Conservation (phyloP, 2,329 filamentous ascomycete genomes). For the Periconia macrospinosa region DNA sequence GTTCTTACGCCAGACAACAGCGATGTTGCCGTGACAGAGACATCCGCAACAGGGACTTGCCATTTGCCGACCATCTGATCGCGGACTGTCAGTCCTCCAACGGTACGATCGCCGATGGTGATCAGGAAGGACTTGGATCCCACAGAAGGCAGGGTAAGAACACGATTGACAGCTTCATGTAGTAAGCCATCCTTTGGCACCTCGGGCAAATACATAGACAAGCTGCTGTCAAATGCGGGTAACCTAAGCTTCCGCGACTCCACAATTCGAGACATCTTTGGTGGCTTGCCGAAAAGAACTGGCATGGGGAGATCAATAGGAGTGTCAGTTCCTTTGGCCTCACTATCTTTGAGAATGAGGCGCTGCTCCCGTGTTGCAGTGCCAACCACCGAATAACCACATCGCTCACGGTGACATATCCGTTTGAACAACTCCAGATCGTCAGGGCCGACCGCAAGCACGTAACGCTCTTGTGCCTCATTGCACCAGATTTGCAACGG, state of each 20-base stretch:
- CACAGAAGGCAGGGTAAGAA: conserved; percentile 83
- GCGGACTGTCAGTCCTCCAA: conserved; percentile 83
- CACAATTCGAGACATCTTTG: conserved; percentile 77
- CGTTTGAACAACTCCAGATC: conserved; percentile 72
- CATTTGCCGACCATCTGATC: conserved; percentile 97
- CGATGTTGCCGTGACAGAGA: conserved; percentile 86
- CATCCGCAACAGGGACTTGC: conserved; percentile 93
- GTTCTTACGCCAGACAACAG: conserved; percentile 72
- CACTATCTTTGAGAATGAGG: conserved; percentile 78
- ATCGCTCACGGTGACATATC: conserved; percentile 79
- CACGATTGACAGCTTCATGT: conserved; percentile 75
- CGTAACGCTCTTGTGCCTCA: conserved; percentile 95
- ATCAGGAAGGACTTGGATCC: conserved; percentile 98
- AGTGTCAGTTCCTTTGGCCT: conserved; percentile 71
- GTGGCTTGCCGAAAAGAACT: conserved; percentile 82
- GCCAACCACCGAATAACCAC: conserved; percentile 90
- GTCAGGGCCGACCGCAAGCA: conserved; percentile 81
- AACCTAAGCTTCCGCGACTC: conserved; percentile 69
- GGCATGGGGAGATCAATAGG: conserved; percentile 91
- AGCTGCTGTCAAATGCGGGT: conserved; percentile 72
- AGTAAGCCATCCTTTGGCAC: conserved; percentile 56
- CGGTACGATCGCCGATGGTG: conserved; percentile 90
- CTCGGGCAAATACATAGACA: conserved; percentile 68
- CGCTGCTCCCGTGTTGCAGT: conserved; percentile 72
- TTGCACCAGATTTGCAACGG: conserved; percentile 98